Percentiles rank a stretch among this genome's conserved stretches.
Conservation (phyloP, 495 filamentous ascomycete genomes). For the Friedmanniomyces endolithicus region DNA sequence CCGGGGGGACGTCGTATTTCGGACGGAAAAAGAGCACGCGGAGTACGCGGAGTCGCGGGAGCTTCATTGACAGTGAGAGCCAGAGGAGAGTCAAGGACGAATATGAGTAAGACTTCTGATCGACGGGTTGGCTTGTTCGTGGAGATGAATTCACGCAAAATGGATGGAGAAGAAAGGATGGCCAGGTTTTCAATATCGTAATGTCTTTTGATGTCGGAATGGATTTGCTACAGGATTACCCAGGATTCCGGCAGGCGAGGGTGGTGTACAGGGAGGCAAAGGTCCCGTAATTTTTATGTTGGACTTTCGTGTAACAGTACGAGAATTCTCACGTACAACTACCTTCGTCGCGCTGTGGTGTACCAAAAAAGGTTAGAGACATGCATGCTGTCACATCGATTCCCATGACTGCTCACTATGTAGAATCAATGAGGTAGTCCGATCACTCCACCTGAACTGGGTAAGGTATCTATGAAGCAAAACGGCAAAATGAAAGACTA, state of each 20-base stretch:
- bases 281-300: too few species aligned
- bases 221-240: background rate
- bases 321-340: too few species aligned
- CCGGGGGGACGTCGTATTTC: conserved; percentile 19
- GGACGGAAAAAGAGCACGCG: conserved; percentile 34
- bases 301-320: too few species aligned
- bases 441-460: too few species aligned
- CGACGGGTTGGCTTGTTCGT: too few species aligned
- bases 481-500: background rate
- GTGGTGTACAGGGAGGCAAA: background rate
- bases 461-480: too few species aligned
- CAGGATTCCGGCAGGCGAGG: background rate
- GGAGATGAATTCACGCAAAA: background rate
- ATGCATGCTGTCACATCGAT: too few species aligned
- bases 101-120: conserved; percentile 37
- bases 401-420: too few species aligned
- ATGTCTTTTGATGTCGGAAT: background rate
- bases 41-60: conserved; percentile 31
- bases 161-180: background rate
- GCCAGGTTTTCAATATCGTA: background rate
- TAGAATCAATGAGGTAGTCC: too few species aligned
- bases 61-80: conserved; percentile 42
- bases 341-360: too few species aligned
- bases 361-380: too few species aligned
- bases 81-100: conserved; percentile 51